phyloP scores from a whole-genome alignment of 495 filamentous ascomycete species.

The Niebla homalea region DNA sequence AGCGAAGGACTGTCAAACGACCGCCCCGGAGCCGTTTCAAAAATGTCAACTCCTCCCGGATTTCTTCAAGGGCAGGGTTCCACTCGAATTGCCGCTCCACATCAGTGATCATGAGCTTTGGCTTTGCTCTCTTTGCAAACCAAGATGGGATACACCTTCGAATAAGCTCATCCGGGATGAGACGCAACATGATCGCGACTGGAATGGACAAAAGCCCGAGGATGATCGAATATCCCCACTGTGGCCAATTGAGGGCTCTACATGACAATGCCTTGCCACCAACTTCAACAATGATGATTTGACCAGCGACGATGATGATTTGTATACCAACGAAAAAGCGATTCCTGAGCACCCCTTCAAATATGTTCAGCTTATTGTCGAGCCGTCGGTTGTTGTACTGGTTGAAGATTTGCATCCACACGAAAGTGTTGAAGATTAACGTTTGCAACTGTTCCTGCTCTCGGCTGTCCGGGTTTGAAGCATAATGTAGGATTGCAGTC shows the following conservation, averaged over 20 bases:
- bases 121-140: conserved; percentile 32
- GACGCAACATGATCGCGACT: conserved; percentile 55
- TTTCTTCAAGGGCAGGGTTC: conserved; percentile 49
- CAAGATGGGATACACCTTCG: conserved; percentile 39
- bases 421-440: conserved; percentile 80
- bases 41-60: conserved; percentile 67
- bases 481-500: conserved; percentile 45
- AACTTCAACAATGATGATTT: conserved; percentile 65
- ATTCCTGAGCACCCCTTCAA: conserved; percentile 70
- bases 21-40: conserved; percentile 65
- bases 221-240: conserved; percentile 66
- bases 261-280: conserved; percentile 61
- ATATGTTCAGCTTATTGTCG: conserved; percentile 82
- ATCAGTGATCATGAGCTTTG: conserved; percentile 51
- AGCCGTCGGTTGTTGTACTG: conserved; percentile 73
- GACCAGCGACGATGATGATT: conserved; percentile 68
- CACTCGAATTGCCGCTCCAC: conserved; percentile 58
- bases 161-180: conserved; percentile 58
- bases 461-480: conserved; percentile 8
- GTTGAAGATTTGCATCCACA: conserved; percentile 95
- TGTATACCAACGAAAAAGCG: conserved; percentile 75
- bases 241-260: conserved; percentile 42
- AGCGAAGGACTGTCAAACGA: conserved; percentile 73
- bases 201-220: conserved; percentile 59
- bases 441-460: conserved; percentile 43